Base-by-base conservation (phyloP, 1,139 yeast species). In the Arxiozyma bovina region DNA sequence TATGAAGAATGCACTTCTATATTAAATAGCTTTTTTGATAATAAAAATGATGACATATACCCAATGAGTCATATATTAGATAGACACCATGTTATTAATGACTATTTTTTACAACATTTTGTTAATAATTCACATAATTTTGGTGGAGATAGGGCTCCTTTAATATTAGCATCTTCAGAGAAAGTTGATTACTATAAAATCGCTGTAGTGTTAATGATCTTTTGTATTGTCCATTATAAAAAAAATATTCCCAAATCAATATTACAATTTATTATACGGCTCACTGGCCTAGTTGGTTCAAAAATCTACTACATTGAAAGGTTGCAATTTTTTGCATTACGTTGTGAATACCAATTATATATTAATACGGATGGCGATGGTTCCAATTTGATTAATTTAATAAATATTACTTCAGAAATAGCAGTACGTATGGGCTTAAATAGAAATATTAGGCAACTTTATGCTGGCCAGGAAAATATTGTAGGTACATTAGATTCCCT, bases 391-490 rank as follows among this genome's bases (percentile, higher is more conserved):
- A 50, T 59, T 18, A 51, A 53, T 9, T 38, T 67, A 1, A 55
- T 63, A n/a, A 61, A 60, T 27, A 44, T 55, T 1, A 60, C 70
- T 17, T 53, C 64, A 4, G 55, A 58, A 21, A 63, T 67, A 57
- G 68, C 70, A 0, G 44, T 66, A 5, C 48, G 60, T 0, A 53
- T 71, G 55, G 74, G 74, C 1, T 55, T 72, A 18, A 63, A 70
- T 50, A 58, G 61, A 18, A 60, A 70, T 50, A 64, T 70, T n/a
- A 61, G 61, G 11, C 34, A 48, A 2, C 40, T 67, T 1, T 70
- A 65, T 50, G n/a, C 56, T 1, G 55, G 50, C 6, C 62, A 64
- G 27, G 60, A 61, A 23, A 27, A 54, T 4, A 23, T 53, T 2
- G 60, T 62, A 4, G 68, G 71, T 1, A 57, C 56, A 18, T 17